phyloP scores from a whole-genome alignment of 495 filamentous ascomycete genomes.

The Aspergillus olivimuriae region DNA sequence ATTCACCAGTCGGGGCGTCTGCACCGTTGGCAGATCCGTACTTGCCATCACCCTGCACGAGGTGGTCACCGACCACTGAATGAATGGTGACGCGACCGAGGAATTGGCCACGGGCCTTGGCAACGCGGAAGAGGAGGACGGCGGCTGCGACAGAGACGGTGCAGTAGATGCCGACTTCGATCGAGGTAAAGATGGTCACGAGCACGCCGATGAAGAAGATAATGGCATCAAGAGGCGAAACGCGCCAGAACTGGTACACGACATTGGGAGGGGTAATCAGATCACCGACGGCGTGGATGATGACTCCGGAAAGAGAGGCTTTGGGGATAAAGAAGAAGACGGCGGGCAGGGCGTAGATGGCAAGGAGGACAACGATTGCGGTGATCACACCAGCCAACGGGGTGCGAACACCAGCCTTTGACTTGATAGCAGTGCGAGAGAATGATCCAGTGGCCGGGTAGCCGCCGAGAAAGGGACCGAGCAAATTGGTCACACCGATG shows the following conservation, averaged over 20 bases:
- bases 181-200: conserved; percentile 80
- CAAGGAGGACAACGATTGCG: conserved; percentile 80
- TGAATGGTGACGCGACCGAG: conserved; percentile 84
- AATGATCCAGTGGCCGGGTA: conserved; percentile 97
- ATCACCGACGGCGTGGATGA: conserved; percentile 96
- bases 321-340: conserved; percentile 95
- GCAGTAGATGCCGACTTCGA: conserved; percentile 89
- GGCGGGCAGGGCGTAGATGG: conserved; percentile 85
- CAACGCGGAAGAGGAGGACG: conserved; percentile 77
- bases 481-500: conserved; percentile 85
- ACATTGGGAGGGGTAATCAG: conserved; percentile 91
- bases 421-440: conserved; percentile 95
- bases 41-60: conserved; percentile 55
- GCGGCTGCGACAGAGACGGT: conserved; percentile 70
- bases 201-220: conserved; percentile 95
- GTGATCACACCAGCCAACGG: conserved; percentile 92
- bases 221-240: conserved; percentile 80
- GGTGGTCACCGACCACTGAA: conserved; percentile 78
- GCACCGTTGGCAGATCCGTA: conserved; percentile 46
- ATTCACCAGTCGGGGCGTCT: conserved; percentile 23
- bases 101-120: conserved; percentile 82
- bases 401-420: conserved; percentile 91
- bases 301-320: conserved; percentile 81
- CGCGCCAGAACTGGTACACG: conserved; percentile 92
- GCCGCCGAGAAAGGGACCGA: conserved; percentile 89